Conservation (phyloP, 495 filamentous ascomycete genomes). For the Penicillium roqueforti region DNA sequence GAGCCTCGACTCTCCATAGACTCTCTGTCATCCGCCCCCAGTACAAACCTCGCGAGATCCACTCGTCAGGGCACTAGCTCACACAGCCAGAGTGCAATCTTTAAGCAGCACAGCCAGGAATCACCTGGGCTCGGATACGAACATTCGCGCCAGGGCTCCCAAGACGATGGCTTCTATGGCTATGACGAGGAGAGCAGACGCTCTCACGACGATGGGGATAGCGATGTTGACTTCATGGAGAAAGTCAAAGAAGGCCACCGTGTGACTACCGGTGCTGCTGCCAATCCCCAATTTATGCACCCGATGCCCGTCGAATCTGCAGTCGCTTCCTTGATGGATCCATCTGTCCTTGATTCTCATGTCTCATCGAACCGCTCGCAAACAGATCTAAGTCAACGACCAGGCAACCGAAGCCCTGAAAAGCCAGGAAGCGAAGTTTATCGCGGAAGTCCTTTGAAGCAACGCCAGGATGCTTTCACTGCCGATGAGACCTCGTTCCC, state of each 20-base stretch:
- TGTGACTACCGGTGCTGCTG: constrained; percentile 56
- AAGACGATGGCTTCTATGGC: constrained; percentile 39
- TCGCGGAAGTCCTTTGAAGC: constrained; percentile 45
- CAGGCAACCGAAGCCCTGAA: constrained; percentile 20
- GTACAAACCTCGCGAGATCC: constrained; percentile 49
- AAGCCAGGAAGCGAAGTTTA: constrained; percentile 14
- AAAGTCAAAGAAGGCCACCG: constrained; percentile 60
- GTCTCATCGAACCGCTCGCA: constrained; percentile 37
- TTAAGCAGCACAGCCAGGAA: constrained; percentile 35
- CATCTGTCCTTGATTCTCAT: constrained; percentile 54
- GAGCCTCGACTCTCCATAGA: constrained; percentile 47
- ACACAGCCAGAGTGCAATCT: constrained; percentile 43
- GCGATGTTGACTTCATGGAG: constrained; percentile 57
- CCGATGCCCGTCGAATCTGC: constrained; percentile 76
- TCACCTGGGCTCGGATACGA: constrained; percentile 42
- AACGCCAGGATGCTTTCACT: constrained; percentile 38
- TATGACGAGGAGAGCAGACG: constrained; percentile 48
- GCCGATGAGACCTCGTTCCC: constrained; percentile 45
- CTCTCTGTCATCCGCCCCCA: constrained; percentile 51
- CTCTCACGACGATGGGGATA: constrained; percentile 62
- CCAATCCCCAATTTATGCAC: constrained; percentile 72
- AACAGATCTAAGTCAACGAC: constrained; percentile 27
- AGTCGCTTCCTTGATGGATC: constrained; percentile 81
- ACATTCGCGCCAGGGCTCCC: constrained; percentile 23
- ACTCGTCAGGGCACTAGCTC: constrained; percentile 50